Evolutionary conservation across 2,329 filamentous ascomycete genomes (phyloP), one percentile per base, ranked within the genome.

Genomic region (Domatiomyces globalis): DNA sequence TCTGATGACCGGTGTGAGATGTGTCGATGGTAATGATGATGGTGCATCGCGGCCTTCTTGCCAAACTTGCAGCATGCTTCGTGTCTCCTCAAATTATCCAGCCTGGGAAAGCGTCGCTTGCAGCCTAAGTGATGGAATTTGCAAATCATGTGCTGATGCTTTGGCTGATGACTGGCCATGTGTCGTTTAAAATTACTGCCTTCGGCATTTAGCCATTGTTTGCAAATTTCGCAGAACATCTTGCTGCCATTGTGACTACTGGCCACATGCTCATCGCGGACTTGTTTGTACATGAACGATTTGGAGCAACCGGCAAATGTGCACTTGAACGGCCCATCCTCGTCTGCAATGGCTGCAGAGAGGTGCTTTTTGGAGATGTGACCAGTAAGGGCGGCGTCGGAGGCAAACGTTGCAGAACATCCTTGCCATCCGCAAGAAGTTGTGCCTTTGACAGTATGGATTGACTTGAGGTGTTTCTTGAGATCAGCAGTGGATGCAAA

Each of bases 251-350:
- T 54, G 45, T 56, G 55, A 48, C 51, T 51, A 29, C 52, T 53
- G 15, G 57, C 57, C 4, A 59, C 51, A 51, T 61, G 58, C 33
- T 59, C 56, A 46, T 59, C 57, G 29, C 55, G 57, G 12, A 61
- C 57, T 51, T 61, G 58, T 39, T 61, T 61, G 52, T 61, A 61
- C 57, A 58, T 58, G 54, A 61, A 61, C 7, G 57, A 59, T 45
- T 61, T 61, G 20, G 49, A 33, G 46, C 58, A 61, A 43, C 54
- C 54, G 25, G 58, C 56, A 45, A 57, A 59, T 3, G 58, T 61
- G 50, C 58, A 61, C 50, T 61, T 61, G 51, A 59, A 61, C 12
- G 57, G 53, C 4, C 54, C 49, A n/a, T 49, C 53, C 29, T 55
- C 54, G 19, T 33, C 36, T 19, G 46, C 47, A 10, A 50, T 42